Percentiles rank a stretch among this genome's conserved stretches.
Evolutionary conservation across 306 rosid species (phyloP).

Genomic region (Lotus japonicus): DNA sequence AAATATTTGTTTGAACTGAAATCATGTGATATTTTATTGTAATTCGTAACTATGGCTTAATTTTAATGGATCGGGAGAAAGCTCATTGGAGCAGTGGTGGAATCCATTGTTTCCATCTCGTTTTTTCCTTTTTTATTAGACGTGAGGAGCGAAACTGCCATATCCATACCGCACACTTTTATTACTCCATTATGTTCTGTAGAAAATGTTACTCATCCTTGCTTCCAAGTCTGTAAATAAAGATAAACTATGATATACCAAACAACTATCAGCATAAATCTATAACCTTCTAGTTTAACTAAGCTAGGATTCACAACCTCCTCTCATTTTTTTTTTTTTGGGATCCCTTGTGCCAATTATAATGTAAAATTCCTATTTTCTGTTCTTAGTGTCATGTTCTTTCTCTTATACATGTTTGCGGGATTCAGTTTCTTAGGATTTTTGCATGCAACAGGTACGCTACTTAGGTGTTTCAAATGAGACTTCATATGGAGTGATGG

Average conservation of each 20-base stretch:
- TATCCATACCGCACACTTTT: not conserved
- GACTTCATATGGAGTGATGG: constrained; percentile 97
- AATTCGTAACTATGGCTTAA: not conserved
- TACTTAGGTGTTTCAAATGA: constrained; percentile 89
- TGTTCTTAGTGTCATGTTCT: constrained; percentile 15
- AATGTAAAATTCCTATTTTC: not conserved
- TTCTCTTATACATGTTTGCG: constrained; percentile 14
- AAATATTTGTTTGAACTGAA: constrained; percentile 6
- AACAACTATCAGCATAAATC: not conserved
- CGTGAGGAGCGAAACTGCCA: not conserved
- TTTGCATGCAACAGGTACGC: constrained; percentile 55
- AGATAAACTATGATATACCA: not conserved
- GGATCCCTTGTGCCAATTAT: not conserved
- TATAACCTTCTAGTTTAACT: not conserved
- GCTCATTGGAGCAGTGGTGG: not conserved
- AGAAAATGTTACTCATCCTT: not conserved
- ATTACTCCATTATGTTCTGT: not conserved
- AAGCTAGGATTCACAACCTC: not conserved
- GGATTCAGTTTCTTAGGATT: constrained; percentile 9
- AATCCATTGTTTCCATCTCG: not conserved
- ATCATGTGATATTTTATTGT: not conserved
- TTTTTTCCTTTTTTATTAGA: not conserved
- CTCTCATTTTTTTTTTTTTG: not conserved
- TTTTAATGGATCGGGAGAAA: not conserved
- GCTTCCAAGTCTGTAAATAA: not conserved